Percentiles rank a stretch among this genome's conserved stretches.
Evolutionary conservation across 352 stramenopile genomes (phyloP).

Genomic region (Phytopythium litorale): DNA sequence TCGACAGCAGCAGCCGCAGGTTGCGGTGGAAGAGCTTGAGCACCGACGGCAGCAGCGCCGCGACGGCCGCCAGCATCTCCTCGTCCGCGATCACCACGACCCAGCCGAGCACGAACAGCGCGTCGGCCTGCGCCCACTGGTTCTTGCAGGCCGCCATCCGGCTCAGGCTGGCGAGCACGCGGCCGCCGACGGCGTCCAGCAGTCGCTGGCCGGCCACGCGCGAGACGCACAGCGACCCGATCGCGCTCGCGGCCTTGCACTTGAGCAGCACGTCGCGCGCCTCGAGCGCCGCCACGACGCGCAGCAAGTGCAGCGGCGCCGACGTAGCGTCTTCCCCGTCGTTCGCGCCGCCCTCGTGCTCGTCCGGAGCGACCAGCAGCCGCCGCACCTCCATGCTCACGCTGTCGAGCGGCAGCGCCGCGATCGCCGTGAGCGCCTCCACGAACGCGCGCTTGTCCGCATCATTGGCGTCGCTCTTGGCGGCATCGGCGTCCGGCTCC

Average conservation of each 20-base stretch:
- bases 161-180: conserved; percentile 30
- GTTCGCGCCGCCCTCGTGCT: background rate
- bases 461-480: conserved; percentile 20
- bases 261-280: conserved; percentile 71
- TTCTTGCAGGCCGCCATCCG: conserved; percentile 70
- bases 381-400: conserved; percentile 72
- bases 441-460: conserved; percentile 49
- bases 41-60: conserved; percentile 37
- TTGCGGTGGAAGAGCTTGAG: conserved; percentile 43
- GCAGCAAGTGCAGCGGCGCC: conserved; percentile 3
- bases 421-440: conserved; percentile 69
- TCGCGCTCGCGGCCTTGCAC: conserved; percentile 72
- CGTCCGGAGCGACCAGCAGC: conserved; percentile 33
- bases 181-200: conserved; percentile 36
- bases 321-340: background rate
- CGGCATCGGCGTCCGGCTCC: conserved; percentile 19
- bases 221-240: conserved; percentile 71
- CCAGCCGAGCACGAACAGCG: conserved; percentile 73
- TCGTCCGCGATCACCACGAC: conserved; percentile 68
- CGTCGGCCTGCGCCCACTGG: conserved; percentile 71
- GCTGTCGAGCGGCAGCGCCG: conserved; percentile 56
- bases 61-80: conserved; percentile 28
- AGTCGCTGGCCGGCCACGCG: conserved; percentile 63
- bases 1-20: conserved; percentile 15
- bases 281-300: conserved; percentile 19